A percentile compares a stretch with the other conserved stretches of the same genome.
Conservation (phyloP, 164 flowering plant species). For the Vitis vinifera region DNA sequence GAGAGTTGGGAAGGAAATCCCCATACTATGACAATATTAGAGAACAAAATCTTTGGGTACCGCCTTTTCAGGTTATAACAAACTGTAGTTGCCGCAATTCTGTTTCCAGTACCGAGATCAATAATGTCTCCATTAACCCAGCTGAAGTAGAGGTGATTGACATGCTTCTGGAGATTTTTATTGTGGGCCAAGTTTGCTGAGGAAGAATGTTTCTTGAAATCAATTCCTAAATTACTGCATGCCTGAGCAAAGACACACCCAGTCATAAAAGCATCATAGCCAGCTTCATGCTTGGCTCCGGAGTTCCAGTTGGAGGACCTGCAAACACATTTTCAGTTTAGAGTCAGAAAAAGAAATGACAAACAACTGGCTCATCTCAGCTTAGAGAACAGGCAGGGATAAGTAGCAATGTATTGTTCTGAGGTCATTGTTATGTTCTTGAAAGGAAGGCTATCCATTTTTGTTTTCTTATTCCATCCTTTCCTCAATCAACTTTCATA, state of each 20-base stretch:
- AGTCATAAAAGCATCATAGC: slow-evolving; percentile 98
- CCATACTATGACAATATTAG: slow-evolving; percentile 70
- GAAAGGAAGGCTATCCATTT: too few species aligned
- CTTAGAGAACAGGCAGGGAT: too few species aligned
- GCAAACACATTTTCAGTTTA: slow-evolving; percentile 25
- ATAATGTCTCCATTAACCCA: slow-evolving; percentile 69
- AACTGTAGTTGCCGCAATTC: slow-evolving; percentile 22
- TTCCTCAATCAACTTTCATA: too few species aligned
- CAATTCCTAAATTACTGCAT: slow-evolving; percentile 66
- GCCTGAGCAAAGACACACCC: slow-evolving; percentile 90
- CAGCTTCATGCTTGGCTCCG: slow-evolving; percentile 96
- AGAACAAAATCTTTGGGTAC: slow-evolving; percentile 35
- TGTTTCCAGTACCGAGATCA: slow-evolving; percentile 57
- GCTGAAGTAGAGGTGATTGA: slow-evolving; percentile 74
- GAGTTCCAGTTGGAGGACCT: slow-evolving; percentile 87
- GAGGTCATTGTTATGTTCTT: too few species aligned
- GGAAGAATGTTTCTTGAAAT: slow-evolving; percentile 37
- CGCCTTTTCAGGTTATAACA: slow-evolving; percentile 16
- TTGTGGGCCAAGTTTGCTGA: slow-evolving; percentile 28
- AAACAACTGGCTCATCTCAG: not conserved
- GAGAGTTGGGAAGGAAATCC: slow-evolving; percentile 63
- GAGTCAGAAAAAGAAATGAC: not conserved
- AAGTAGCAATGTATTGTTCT: too few species aligned
- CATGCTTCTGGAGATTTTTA: slow-evolving; percentile 57
- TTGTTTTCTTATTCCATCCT: too few species aligned